phyloP scores from a whole-genome alignment of 2,329 filamentous ascomycete species.

The Alternaria burnsii region DNA sequence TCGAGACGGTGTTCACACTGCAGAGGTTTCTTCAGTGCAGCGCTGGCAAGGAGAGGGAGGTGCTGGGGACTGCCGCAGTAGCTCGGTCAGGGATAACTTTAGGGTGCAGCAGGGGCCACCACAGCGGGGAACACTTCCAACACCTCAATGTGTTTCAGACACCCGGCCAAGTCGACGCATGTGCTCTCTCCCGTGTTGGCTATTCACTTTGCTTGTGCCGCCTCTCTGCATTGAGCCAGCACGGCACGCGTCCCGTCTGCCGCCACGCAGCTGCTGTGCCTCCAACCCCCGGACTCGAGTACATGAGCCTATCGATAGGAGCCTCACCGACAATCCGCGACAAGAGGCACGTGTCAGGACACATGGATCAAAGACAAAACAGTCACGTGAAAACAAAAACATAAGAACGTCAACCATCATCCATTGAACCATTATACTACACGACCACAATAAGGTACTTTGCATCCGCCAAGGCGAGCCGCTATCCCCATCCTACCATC shows the following conservation, averaged over 20 bases:
- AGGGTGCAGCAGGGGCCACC: constrained; percentile 15
- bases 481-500: constrained; percentile 8
- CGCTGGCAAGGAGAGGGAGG: constrained; percentile 25
- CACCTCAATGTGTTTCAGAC: constrained; percentile 12
- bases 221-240: neutral
- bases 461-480: constrained; percentile 10
- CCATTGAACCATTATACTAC: constrained; percentile 42
- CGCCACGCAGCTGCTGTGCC: neutral
- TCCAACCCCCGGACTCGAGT: neutral
- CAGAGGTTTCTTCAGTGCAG: constrained; percentile 27
- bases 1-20: constrained; percentile 23
- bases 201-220: neutral
- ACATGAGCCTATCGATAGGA: constrained; percentile 6
- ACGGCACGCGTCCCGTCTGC: neutral
- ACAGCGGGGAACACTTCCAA: constrained; percentile 13
- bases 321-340: neutral
- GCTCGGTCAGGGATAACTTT: constrained; percentile 42
- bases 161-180: neutral
- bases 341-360: neutral
- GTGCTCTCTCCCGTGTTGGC: neutral
- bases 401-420: constrained; percentile 25
- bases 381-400: constrained; percentile 11
- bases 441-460: constrained; percentile 11
- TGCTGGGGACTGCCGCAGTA: constrained; percentile 27
- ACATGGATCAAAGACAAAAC: neutral